phyloP scores from a whole-genome alignment of 257 asterid species.

The Lycium ferocissimum region DNA sequence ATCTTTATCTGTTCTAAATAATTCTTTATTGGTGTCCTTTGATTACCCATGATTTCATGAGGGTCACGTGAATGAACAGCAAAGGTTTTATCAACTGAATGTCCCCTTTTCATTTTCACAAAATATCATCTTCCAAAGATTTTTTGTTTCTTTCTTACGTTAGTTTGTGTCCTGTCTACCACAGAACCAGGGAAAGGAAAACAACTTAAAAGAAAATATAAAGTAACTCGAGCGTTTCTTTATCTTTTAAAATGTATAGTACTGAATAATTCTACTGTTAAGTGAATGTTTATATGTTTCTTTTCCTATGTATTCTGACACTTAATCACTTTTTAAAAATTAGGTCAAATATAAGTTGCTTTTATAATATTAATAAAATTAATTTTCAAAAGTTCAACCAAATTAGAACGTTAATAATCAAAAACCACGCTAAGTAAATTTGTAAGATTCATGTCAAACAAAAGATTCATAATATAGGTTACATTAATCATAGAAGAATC shows the following conservation, averaged over 20 bases:
- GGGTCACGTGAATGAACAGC: conserved; percentile 27
- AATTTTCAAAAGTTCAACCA: too few relatives aligned
- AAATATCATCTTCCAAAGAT: conserved; percentile 17
- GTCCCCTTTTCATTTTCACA: conserved; percentile 15
- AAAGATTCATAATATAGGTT: too few relatives aligned
- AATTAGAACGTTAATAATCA: too few relatives aligned
- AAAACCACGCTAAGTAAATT: too few relatives aligned
- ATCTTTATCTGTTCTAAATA: conserved; percentile 30
- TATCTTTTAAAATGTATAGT: too few relatives aligned
- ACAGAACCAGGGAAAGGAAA: neutral
- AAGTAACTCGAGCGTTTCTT: neutral
- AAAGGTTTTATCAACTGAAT: conserved; percentile 1
- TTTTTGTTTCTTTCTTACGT: conserved; percentile 25
- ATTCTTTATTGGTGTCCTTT: conserved; percentile 34
- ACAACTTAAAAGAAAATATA: neutral
- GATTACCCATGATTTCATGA: conserved; percentile 34
- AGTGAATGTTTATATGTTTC: too few relatives aligned
- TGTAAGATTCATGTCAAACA: too few relatives aligned
- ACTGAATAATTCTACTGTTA: neutral
- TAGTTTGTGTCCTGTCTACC: conserved; percentile 22
- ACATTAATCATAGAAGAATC: too few relatives aligned
- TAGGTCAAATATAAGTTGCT: too few relatives aligned
- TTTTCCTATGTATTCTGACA: too few relatives aligned
- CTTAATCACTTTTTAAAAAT: too few relatives aligned
- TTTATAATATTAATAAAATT: too few relatives aligned